A percentile compares a stretch with the other conserved stretches of the same genome.
phyloP scores from a whole-genome alignment of 495 filamentous ascomycete species.

The Podospora conica region DNA sequence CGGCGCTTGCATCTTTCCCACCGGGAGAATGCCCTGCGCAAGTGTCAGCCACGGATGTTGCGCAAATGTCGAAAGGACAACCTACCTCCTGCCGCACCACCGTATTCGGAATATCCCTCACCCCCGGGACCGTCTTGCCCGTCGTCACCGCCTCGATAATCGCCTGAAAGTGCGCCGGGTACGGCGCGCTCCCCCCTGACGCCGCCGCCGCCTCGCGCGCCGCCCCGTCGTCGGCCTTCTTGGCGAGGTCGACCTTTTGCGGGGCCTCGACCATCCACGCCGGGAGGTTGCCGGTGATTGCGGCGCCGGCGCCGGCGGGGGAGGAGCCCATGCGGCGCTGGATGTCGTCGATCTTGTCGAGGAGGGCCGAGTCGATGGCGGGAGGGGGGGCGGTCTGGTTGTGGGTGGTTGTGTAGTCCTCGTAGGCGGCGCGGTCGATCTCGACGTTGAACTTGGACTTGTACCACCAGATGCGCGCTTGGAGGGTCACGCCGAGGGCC shows the following conservation, averaged over 20 bases:
- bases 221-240: constrained; percentile 24
- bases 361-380: constrained; percentile 18
- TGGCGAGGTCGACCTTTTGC: constrained; percentile 35
- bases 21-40: constrained; percentile 24
- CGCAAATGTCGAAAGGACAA: background rate
- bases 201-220: constrained; percentile 20
- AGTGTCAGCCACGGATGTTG: background rate
- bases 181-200: constrained; percentile 44
- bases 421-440: constrained; percentile 34
- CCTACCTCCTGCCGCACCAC: constrained; percentile 54
- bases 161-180: constrained; percentile 80
- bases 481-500: constrained; percentile 31
- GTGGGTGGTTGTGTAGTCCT: constrained; percentile 23
- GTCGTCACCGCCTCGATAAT: constrained; percentile 84
- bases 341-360: constrained; percentile 24
- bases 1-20: constrained; percentile 30
- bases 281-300: constrained; percentile 19
- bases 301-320: background rate
- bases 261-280: constrained; percentile 41
- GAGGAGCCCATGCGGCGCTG: constrained; percentile 16
- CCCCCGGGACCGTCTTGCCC: constrained; percentile 80
- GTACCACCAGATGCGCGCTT: constrained; percentile 42
- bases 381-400: background rate
- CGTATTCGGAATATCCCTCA: constrained; percentile 81
- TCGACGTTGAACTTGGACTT: constrained; percentile 29